These are phyloP conservation scores for Areca catechu DNA, from an alignment of 176 grass and related monocot genomes.

Conservation along the genomic window DNA sequence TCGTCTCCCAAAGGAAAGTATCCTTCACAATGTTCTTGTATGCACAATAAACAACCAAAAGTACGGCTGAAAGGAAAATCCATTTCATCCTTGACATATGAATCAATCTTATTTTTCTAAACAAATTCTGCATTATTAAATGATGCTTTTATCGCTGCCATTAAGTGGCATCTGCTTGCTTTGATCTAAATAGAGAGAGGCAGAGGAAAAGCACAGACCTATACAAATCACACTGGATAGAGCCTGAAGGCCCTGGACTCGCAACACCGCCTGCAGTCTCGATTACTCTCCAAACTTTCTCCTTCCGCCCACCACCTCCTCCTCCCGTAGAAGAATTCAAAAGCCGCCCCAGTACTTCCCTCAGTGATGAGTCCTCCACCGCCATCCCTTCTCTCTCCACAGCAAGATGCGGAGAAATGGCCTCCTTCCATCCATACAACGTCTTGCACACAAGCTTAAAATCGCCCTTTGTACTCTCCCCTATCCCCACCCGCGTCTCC, in stretches of 20 bases:
- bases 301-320: conserved; percentile 6
- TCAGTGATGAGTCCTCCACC: conserved; percentile 44
- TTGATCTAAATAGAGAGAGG: too few relatives aligned
- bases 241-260: conserved; percentile 65
- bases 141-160: too few relatives aligned
- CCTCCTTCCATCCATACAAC: conserved; percentile 75
- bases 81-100: too few relatives aligned
- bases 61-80: too few relatives aligned
- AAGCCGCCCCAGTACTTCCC: conserved; percentile 39
- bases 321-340: conserved; percentile 16
- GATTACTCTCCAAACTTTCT: conserved; percentile 60
- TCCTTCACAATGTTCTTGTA: too few relatives aligned
- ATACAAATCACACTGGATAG: conserved; percentile 82
- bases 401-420: conserved; percentile 75
- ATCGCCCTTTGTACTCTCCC: conserved; percentile 5
- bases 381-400: conserved; percentile 75
- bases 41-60: too few relatives aligned
- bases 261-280: conserved; percentile 84
- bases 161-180: too few relatives aligned
- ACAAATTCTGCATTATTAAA: too few relatives aligned
- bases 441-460: conserved; percentile 57
- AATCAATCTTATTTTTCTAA: too few relatives aligned
- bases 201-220: conserved; percentile 24
- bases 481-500: conserved; percentile 26
- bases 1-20: too few relatives aligned